A percentile compares a stretch with the other conserved stretches of the same genome.
Conservation (phyloP, 2,329 filamentous ascomycete species). For the Tolypocladium cylindrosporum region DNA sequence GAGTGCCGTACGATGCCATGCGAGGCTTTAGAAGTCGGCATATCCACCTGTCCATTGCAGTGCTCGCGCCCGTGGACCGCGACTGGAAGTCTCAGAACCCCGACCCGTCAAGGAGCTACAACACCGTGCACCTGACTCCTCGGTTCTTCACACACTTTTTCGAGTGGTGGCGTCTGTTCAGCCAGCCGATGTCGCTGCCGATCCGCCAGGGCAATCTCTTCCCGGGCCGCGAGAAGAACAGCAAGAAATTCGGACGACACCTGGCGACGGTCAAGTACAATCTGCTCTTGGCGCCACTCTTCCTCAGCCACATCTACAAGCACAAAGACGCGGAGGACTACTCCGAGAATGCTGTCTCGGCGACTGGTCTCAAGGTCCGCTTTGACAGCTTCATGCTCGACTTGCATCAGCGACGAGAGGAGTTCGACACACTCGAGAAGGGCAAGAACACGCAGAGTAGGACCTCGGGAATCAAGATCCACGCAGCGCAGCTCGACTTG, state of each 20-base stretch:
- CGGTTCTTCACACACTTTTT: constrained; percentile 98
- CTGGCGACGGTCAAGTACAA: constrained; percentile 99
- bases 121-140: constrained; percentile 87
- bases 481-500: constrained; percentile 86
- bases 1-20: constrained; percentile 76
- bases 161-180: constrained; percentile 95
- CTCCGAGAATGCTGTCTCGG: constrained; percentile 65
- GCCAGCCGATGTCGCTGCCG: constrained; percentile 86
- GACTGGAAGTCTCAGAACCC: constrained; percentile 73
- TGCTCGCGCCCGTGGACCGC: constrained; percentile 76
- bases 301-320: constrained; percentile 95
- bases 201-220: constrained; percentile 87
- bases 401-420: constrained; percentile 85
- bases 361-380: constrained; percentile 91
- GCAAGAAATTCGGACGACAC: constrained; percentile 96
- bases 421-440: constrained; percentile 74
- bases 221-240: constrained; percentile 88
- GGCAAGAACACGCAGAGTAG: constrained; percentile 66
- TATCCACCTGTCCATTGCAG: constrained; percentile 88
- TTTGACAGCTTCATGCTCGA: constrained; percentile 97
- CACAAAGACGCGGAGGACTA: constrained; percentile 93
- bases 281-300: constrained; percentile 80
- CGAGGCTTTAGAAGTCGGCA: constrained; percentile 92
- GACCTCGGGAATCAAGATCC: constrained; percentile 90
- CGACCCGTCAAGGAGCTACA: constrained; percentile 81